These are phyloP conservation scores for Phanerochaete sordida DNA, from an alignment of 768 basidiomycete genomes.

Conservation along the genomic window DNA sequence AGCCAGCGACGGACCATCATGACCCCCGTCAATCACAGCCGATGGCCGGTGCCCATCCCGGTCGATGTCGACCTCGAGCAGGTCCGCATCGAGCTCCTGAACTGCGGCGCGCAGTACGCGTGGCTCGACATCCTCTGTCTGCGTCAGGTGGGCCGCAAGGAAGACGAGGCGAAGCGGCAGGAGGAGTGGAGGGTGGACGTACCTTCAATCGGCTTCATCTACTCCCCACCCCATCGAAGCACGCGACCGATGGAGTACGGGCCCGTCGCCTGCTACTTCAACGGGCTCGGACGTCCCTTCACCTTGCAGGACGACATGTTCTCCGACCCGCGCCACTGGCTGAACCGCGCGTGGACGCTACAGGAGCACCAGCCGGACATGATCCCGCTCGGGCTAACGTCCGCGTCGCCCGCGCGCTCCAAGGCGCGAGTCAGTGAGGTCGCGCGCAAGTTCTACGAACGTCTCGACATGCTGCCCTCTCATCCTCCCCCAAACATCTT, in stretches of 20 bases:
- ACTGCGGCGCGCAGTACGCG: neutral
- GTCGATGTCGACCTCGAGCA: slow-evolving; percentile 1
- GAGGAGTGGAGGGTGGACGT: slow-evolving; percentile 8
- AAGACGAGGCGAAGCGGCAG: neutral
- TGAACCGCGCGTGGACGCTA: slow-evolving; percentile 9
- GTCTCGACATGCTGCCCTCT: neutral
- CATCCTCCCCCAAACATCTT: neutral
- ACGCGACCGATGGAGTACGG: neutral
- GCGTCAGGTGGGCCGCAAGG: neutral
- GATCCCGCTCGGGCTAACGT: neutral
- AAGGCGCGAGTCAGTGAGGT: neutral
- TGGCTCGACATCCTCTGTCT: slow-evolving; percentile 10
- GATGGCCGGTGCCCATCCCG: slow-evolving; percentile 7
- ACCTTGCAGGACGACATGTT: neutral
- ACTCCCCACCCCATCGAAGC: neutral
- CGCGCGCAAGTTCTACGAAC: neutral
- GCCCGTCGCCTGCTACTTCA: slow-evolving; percentile 1
- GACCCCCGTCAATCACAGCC: neutral
- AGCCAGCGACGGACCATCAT: neutral
- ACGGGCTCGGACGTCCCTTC: neutral
- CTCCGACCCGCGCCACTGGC: slow-evolving; percentile 4
- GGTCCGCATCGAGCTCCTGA: slow-evolving; percentile 7
- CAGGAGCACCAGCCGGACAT: neutral
- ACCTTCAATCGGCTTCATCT: slow-evolving; percentile 2
- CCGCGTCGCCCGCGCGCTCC: neutral